Base-by-base conservation (phyloP, 2,329 filamentous ascomycete genomes). In the Xylariaceae sp. region DNA sequence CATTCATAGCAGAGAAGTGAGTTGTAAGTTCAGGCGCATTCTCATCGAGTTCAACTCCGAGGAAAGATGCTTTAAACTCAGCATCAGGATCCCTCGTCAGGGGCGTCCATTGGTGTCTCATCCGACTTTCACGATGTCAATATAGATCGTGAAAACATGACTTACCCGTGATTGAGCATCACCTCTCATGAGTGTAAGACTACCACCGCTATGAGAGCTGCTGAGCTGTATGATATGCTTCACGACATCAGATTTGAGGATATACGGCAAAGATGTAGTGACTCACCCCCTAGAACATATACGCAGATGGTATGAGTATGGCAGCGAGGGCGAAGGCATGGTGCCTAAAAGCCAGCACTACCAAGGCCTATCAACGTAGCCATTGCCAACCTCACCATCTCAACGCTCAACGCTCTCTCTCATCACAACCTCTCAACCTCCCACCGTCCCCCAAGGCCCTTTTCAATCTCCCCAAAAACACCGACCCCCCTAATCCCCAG, bases 401-500 rank as follows among this genome's bases (percentile, higher is more conserved):
- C 37, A 41, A 41, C 8, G 4, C 37, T 45, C 13, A 11, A 45
- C 41, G 8, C 41, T 4, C 41, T n/a, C 11, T 3, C 49, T 30
- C 4, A 5, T 35, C 23, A 51, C 53, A 55, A 30, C 23, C 23
- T 30, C 23, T 30, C 23, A 30, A 30, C 51, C 48, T 60, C 56
- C 63, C 64, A 59, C 52, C 18, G 23, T 17, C 63, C 61, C 13
- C 54, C 61, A 35, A 72, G 41, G 1, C 69, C 70, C 35, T 59
- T 63, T 59, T 66, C 69, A 57, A 91, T 88, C 62, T 80, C 80
- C 54, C 75, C 76, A 73, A 92, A 91, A 0, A 91, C 78, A 0
- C 58, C 68, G 0, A 87, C 70, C 0, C 88, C 88, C 63, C 82
- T 80, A 54, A 82, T 75, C 1, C 88, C 88, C 51, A 92, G 71